Percentiles rank a stretch among this genome's conserved stretches.
Evolutionary conservation across 495 filamentous ascomycete genomes (phyloP).

Genomic region (Margaritispora aquatica): DNA sequence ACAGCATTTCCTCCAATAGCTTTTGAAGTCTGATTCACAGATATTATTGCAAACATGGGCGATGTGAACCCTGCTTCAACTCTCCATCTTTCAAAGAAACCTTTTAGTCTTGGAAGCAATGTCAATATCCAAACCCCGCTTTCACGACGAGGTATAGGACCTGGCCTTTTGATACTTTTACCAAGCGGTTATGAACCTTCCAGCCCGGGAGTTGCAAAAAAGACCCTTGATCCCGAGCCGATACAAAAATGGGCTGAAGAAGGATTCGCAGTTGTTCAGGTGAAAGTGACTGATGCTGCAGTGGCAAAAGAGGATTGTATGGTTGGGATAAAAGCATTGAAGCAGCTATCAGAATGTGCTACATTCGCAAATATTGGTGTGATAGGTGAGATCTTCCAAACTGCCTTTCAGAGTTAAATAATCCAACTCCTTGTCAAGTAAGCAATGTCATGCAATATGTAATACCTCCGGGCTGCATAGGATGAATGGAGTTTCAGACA

Average conservation of each 20-base stretch:
- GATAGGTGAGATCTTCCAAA: constrained; percentile 1
- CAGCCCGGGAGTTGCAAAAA: not conserved
- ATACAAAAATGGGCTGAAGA: constrained; percentile 56
- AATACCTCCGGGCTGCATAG: no score
- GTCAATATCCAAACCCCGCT: constrained; percentile 15
- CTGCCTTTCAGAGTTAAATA: no score
- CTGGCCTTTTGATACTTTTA: constrained; percentile 24
- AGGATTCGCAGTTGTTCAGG: constrained; percentile 44
- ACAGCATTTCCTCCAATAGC: no score
- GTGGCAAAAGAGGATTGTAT: constrained; percentile 4
- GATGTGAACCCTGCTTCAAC: not conserved
- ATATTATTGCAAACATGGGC: not conserved
- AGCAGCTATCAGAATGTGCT: constrained; percentile 11
- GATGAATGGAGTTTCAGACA: no score
- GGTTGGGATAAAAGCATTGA: constrained; percentile 12
- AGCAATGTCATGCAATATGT: no score
- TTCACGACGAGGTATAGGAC: constrained; percentile 25
- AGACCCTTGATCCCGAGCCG: constrained; percentile 32
- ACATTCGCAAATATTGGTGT: constrained; percentile 16
- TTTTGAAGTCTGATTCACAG: no score
- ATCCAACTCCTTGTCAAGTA: no score
- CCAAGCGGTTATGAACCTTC: constrained; percentile 12
- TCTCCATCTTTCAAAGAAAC: not conserved
- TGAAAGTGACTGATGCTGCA: constrained; percentile 17
- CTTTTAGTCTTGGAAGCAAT: not conserved